Percentiles rank a stretch among this genome's conserved stretches.
Conservation (phyloP, 306 rosid genomes). For the Carpinus viminea region DNA sequence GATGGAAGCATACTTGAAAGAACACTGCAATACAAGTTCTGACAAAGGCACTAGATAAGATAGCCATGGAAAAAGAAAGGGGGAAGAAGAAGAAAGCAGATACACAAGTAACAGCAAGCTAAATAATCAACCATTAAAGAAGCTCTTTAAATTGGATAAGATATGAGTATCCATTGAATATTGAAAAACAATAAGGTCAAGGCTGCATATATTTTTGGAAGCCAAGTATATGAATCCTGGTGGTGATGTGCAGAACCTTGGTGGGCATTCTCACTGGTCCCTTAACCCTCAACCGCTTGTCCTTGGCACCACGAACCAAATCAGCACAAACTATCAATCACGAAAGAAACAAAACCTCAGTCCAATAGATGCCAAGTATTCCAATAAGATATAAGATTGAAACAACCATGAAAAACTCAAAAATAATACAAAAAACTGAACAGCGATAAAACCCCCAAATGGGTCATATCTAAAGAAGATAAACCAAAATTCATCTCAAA, state of each 20-base stretch:
- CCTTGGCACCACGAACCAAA: slow-evolving; percentile 88
- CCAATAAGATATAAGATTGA: too few species aligned
- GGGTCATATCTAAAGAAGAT: neutral
- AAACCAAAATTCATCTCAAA: neutral
- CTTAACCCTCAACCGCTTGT: slow-evolving; percentile 77
- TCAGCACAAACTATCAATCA: slow-evolving; percentile 63
- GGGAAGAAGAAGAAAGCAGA: too few species aligned
- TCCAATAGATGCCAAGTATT: neutral
- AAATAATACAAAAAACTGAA: too few species aligned
- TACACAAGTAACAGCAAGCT: neutral
- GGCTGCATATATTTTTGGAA: neutral
- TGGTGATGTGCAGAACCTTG: slow-evolving; percentile 78
- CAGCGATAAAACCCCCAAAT: neutral
- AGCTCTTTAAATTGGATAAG: neutral
- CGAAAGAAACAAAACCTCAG: neutral
- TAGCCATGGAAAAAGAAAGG: too few species aligned
- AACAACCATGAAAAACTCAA: too few species aligned
- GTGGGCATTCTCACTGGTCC: slow-evolving; percentile 97
- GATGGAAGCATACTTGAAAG: neutral
- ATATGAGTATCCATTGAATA: neutral
- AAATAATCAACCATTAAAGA: neutral
- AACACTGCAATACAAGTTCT: neutral
- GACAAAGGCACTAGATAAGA: neutral
- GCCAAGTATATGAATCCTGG: slow-evolving; percentile 43
- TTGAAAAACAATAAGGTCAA: neutral